A percentile compares a stretch with the other conserved stretches of the same genome.
Evolutionary conservation across 371 early-diverging fungal genomes (phyloP).

Genomic region (Homolaphlyctis polyrhiza): DNA sequence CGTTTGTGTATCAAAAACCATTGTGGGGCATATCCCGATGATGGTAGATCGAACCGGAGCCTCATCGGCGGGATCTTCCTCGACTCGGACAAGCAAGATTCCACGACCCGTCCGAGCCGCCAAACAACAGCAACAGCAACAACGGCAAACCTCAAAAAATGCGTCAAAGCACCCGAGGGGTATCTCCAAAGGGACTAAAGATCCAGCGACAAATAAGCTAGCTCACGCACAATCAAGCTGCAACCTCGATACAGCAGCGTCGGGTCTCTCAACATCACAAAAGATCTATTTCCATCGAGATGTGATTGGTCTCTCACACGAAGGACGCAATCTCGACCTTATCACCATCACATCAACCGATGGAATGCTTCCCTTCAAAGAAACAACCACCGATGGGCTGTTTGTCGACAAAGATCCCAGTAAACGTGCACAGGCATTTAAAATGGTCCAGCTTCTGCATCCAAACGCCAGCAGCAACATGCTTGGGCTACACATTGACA

Average conservation of each 20-base stretch:
- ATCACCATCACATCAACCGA: conserved; percentile 10
- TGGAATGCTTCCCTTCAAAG: not conserved
- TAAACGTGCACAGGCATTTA: not conserved
- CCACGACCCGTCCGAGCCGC: too few relatives aligned
- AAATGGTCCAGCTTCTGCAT: not conserved
- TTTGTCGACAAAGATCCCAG: not conserved
- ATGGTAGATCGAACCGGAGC: too few relatives aligned
- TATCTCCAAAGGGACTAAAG: too few relatives aligned
- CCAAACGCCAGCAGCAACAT: not conserved
- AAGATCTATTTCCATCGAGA: conserved; percentile 11
- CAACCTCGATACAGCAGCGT: not conserved
- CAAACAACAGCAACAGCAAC: not conserved
- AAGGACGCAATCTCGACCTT: conserved; percentile 5
- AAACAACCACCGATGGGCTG: not conserved
- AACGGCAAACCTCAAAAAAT: not conserved
- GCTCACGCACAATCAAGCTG: too few relatives aligned
- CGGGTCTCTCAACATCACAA: not conserved
- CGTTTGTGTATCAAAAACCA: too few relatives aligned
- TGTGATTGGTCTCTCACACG: not conserved
- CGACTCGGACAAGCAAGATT: too few relatives aligned
- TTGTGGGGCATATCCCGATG: too few relatives aligned
- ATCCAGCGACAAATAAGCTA: too few relatives aligned
- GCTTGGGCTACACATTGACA: conserved; percentile 3
- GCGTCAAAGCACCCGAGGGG: too few relatives aligned
- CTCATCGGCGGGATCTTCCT: too few relatives aligned